These are phyloP conservation scores for Sugiyamaella castrensis DNA, from an alignment of 1,139 yeast genomes.

Conservation along the genomic window DNA sequence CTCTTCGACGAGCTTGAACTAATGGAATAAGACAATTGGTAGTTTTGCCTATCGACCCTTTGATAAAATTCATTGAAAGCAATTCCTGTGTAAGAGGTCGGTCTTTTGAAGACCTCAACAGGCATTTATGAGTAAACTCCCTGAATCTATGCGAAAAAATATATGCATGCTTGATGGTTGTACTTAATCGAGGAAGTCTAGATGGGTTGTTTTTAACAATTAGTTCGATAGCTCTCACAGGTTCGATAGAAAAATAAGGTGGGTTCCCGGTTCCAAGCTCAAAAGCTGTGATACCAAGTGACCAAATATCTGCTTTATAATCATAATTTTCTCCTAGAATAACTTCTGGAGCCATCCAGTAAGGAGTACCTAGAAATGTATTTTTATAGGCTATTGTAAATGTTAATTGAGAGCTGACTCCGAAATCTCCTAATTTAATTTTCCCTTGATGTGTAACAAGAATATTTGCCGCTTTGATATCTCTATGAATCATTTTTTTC, in stretches of 20 bases:
- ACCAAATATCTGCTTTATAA: constrained; percentile 96
- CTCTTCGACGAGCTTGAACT: neutral
- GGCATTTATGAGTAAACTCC: constrained; percentile 58
- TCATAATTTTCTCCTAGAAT: constrained; percentile 71
- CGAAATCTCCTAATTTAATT: constrained; percentile 92
- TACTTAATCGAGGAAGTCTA: constrained; percentile 41
- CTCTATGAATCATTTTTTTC: constrained; percentile 93
- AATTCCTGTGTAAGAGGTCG: constrained; percentile 38
- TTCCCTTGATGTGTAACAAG: constrained; percentile 75
- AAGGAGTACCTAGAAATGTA: constrained; percentile 96
- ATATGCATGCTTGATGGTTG: constrained; percentile 25
- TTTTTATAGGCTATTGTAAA: constrained; percentile 76
- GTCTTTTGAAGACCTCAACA: constrained; percentile 53
- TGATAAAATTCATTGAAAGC: constrained; percentile 15
- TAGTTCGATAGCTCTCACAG: constrained; percentile 68
- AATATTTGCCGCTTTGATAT: constrained; percentile 95
- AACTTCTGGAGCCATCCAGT: constrained; percentile 99
- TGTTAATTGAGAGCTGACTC: constrained; percentile 92
- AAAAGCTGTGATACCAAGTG: constrained; percentile 80
- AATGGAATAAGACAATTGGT: neutral
- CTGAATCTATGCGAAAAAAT: constrained; percentile 50
- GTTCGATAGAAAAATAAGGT: constrained; percentile 92
- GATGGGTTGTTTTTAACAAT: constrained; percentile 75
- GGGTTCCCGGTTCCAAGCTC: constrained; percentile 90
- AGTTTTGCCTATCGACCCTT: constrained; percentile 8